phyloP scores from a whole-genome alignment of 305 asterid genomes.

The Fraxinus sp. region DNA sequence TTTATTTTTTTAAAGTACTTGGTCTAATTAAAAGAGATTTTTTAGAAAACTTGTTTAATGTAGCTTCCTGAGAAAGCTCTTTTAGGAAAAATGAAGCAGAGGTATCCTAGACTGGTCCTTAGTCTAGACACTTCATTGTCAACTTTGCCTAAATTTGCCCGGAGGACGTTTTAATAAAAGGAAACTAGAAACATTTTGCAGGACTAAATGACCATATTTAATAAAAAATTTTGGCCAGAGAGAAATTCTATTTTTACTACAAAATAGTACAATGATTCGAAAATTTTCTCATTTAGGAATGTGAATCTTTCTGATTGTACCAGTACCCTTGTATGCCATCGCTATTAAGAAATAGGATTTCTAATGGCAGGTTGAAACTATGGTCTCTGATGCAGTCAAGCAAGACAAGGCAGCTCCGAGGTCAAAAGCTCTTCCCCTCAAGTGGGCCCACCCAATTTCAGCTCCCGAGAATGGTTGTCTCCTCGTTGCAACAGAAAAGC shows the following conservation, averaged over 20 bases:
- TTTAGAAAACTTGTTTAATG: no score
- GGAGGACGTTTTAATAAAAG: not conserved
- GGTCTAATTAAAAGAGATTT: not conserved
- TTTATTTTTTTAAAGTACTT: not conserved
- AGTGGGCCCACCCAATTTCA: conserved; percentile 98
- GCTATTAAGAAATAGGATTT: conserved; percentile 1
- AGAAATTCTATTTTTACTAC: not conserved
- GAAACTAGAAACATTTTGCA: not conserved
- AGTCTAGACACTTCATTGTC: not conserved
- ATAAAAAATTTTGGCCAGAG: not conserved
- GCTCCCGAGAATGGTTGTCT: conserved; percentile 92
- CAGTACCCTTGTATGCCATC: not conserved
- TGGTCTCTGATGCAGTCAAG: conserved; percentile 35
- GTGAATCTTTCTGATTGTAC: not conserved
- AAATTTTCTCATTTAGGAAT: not conserved
- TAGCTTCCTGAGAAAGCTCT: not conserved
- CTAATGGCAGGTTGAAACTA: conserved; percentile 38
- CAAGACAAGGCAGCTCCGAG: conserved; percentile 40
- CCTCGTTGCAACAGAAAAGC: conserved; percentile 87
- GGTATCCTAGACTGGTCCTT: not conserved
- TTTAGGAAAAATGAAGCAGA: not conserved
- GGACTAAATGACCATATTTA: not conserved
- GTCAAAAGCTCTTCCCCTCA: conserved; percentile 55
- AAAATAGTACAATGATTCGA: not conserved
- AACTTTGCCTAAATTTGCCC: not conserved